Evolutionary conservation across 371 early-diverging fungal genomes (phyloP), one percentile per base, ranked within the genome.

Genomic region (Mortierella sp.): DNA sequence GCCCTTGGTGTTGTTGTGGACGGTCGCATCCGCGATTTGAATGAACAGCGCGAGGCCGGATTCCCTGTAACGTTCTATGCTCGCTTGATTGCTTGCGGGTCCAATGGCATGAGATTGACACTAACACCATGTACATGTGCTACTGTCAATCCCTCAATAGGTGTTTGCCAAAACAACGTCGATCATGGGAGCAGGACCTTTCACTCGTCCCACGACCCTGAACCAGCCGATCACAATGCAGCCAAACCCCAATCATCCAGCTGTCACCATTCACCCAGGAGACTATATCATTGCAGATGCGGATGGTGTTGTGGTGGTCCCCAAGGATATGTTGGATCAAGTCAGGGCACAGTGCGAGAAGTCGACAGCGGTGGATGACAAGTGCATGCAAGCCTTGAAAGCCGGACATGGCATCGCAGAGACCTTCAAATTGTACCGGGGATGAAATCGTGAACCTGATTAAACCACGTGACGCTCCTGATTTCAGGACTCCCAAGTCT

Each of bases 261-360:
- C 83, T 6, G 79, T 86, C 21, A 80, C 84, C 7, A 82, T 91
- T 21, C 68, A 81, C 27, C 83, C 91, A 4, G 89, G 90, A 29
- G 95, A 95, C 60, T 82, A 91, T 49, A 86, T 95, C 56, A 86
- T 93, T 5, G 95, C 87, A 2, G 95, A 95, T 81, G 60, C 87
- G 16, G 90, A 95, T 69, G 95, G 95, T 0, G 88, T 90, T 1
- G 90, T 92, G 24, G 82, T 88, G 52, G 79, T 93, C 2, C 93
- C 93, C 8, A 59, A 57, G 27, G 81, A 85, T 10, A 34, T 81
- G 39, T 79, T 90, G 13, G 80, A 81, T 10, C 68, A 84, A 28
- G 90, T 94, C 2, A 83, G 87, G 41, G 63, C 56, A 4, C 81
- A 81, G 34, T 90, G 90, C 43, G 78, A 76, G 43, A 81, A 82